Conservation (phyloP, 306 rosid genomes). For the Vigna radiata region DNA sequence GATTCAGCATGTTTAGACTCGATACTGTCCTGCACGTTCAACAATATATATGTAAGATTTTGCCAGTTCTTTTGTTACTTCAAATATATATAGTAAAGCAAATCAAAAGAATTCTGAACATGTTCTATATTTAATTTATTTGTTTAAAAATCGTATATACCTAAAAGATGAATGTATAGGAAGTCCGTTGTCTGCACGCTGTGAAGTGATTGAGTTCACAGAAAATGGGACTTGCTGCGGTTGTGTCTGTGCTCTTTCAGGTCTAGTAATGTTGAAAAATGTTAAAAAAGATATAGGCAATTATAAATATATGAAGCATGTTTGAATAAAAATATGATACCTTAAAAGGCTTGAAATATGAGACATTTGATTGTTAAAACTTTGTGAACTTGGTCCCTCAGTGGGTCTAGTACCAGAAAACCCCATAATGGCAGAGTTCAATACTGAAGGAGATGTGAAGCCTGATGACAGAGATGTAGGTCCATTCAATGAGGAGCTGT, state of each 20-base stretch:
- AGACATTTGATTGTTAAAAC: background rate
- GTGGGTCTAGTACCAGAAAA: background rate
- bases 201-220: background rate
- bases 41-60: background rate
- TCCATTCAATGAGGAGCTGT: background rate
- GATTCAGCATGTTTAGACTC: background rate
- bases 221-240: background rate
- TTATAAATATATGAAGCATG: background rate
- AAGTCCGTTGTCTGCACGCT: background rate
- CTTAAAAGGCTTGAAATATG: background rate
- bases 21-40: constrained; percentile 3
- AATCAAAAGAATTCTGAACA: constrained; percentile 8
- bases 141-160: constrained; percentile 14
- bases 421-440: background rate
- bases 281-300: background rate
- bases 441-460: background rate
- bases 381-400: background rate
- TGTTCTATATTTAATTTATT: background rate
- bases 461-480: background rate
- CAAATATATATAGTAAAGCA: background rate
- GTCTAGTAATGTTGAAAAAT: background rate
- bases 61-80: background rate
- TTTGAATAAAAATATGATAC: background rate
- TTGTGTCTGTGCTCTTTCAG: background rate
- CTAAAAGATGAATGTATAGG: background rate